Evolutionary conservation across 2,329 filamentous ascomycete genomes (phyloP), one percentile per base, ranked within the genome.

Genomic region (Sclerotinia borealis): DNA sequence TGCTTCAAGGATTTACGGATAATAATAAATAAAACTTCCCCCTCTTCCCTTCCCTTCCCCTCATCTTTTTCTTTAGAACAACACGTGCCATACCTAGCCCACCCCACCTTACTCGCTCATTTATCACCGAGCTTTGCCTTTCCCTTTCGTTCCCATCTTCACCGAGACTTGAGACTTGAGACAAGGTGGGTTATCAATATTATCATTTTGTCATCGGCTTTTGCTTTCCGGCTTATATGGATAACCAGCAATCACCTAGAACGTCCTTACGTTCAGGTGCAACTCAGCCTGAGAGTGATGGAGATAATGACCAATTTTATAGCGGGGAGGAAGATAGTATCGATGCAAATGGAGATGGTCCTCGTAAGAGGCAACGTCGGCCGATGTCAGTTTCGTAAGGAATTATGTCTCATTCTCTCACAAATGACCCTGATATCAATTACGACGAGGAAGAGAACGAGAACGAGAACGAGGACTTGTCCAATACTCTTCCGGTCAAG

Each of bases 381-480:
- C 79, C 79, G 49, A 76, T 82, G 72, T 78, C 77, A 56, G 82
- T 84, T 39, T 82, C 79, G 70, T 84, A 74, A 75, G 73, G 47
- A 61, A 69, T 64, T 50, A 72, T 74, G 71, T 72, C 69, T 71
- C 66, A 62, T 66, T 69, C 66, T 65, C 36, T 69, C 37, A 29
- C 64, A 17, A 62, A 45, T 31, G 54, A 68, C 58, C 54, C 65
- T 58, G 58, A 68, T 61, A 41, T 51, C 25, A 43, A 56, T 22
- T 11, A 34, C 27, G 27, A 45, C 8, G 39, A n/a, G n/a, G n/a
- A n/a, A n/a, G n/a, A n/a, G n/a, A n/a, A n/a, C n/a, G n/a, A n/a
- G n/a, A n/a, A n/a, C n/a, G n/a, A n/a, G n/a, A n/a, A n/a, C n/a
- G n/a, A 34, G 39, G 66, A 68, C 55, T 36, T 47, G 34, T 65